These are phyloP conservation scores for Sporisorium exsertum DNA, from an alignment of 1,284 basidiomycete genomes.

Conservation along the genomic window DNA sequence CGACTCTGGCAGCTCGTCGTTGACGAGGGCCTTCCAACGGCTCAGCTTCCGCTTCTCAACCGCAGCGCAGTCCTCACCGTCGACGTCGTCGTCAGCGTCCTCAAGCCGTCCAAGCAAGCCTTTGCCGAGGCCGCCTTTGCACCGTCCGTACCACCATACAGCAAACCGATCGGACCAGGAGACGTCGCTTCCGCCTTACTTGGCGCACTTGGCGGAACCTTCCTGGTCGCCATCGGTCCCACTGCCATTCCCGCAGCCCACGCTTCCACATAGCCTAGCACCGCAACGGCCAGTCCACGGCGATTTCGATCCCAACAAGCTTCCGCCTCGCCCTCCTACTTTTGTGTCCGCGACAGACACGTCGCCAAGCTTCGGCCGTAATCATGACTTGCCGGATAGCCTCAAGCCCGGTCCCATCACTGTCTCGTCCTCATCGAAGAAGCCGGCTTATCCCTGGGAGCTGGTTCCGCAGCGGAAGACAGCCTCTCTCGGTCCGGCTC, in stretches of 20 bases:
- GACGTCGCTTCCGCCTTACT: constrained; percentile 23
- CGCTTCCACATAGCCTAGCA: too few species aligned
- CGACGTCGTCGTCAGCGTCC: not conserved
- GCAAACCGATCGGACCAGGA: not conserved
- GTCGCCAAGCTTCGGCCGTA: not conserved
- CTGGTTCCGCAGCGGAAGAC: constrained; percentile 23
- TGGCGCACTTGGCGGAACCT: constrained; percentile 17
- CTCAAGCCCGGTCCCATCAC: constrained; percentile 6
- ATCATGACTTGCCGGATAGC: constrained; percentile 1
- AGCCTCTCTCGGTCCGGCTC: not conserved
- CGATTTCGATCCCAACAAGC: not conserved
- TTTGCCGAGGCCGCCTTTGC: not conserved
- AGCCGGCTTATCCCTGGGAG: constrained; percentile 26
- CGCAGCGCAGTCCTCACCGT: not conserved
- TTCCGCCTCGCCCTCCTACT: constrained; percentile 4
- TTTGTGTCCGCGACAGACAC: not conserved
- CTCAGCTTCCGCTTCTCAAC: not conserved
- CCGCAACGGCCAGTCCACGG: too few species aligned
- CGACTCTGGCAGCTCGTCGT: not conserved
- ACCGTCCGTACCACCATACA: not conserved
- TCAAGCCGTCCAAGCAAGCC: not conserved
- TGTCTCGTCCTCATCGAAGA: not conserved
- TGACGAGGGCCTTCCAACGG: not conserved
- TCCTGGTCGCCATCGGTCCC: not conserved
- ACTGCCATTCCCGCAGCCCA: not conserved